Percentiles rank a stretch among this genome's conserved stretches.
phyloP scores from a whole-genome alignment of 78 protist species.

The Dictyostelium discoideum region DNA sequence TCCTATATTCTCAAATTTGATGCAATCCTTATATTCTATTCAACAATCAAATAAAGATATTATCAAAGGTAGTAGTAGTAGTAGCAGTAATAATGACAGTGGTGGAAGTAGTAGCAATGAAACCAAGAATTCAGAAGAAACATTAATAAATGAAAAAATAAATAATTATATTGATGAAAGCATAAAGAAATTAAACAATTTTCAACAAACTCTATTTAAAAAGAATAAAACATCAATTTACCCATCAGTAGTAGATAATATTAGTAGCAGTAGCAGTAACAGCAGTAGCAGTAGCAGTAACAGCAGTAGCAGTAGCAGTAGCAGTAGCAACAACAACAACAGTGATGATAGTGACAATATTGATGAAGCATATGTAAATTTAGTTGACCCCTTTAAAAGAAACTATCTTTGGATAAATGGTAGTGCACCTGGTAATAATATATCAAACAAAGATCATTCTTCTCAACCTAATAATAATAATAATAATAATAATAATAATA shows the following conservation, averaged over 20 bases:
- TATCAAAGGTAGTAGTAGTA: not conserved
- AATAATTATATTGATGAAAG: slow-evolving; percentile 23
- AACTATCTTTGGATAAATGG: slow-evolving; percentile 36
- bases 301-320: not conserved
- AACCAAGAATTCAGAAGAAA: slow-evolving; percentile 31
- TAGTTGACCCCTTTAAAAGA: slow-evolving; percentile 24
- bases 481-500: too few species aligned
- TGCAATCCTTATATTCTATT: not conserved
- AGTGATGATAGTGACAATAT: not conserved
- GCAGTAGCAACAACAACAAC: too few species aligned
- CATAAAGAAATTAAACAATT: not conserved
- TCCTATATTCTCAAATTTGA: not conserved
- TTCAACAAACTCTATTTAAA: not conserved
- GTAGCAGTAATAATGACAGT: not conserved
- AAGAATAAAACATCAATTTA: slow-evolving; percentile 3
- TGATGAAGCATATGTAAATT: slow-evolving; percentile 31
- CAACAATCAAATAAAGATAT: slow-evolving; percentile 12
- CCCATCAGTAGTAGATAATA: not conserved
- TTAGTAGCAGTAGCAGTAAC: not conserved
- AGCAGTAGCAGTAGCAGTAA: not conserved
- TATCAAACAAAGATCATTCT: not conserved
- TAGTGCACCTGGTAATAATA: not conserved
- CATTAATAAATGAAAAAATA: slow-evolving; percentile 32
- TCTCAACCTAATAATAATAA: not conserved
- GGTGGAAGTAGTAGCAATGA: too few species aligned